Evolutionary conservation across 208 protist species (phyloP).

Genomic region (Willaertia magna): DNA sequence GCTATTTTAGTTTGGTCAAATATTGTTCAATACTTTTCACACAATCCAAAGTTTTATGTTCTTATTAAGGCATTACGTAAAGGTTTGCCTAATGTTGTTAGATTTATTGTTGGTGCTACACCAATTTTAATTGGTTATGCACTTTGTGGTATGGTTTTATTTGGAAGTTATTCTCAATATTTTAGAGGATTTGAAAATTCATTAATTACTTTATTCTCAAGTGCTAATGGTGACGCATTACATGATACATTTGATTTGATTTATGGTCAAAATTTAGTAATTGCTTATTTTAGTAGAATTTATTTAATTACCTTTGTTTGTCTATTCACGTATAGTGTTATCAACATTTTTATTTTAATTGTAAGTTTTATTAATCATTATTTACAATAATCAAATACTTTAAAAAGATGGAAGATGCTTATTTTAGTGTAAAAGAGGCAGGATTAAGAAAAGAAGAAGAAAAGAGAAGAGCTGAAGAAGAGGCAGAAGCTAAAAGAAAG

Average conservation of each 20-base stretch:
- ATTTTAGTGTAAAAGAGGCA: background rate
- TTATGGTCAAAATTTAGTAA: background rate
- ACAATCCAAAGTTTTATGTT: conserved; percentile 3
- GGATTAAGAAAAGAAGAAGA: background rate
- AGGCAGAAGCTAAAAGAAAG: background rate
- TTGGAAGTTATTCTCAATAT: background rate
- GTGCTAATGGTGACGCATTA: background rate
- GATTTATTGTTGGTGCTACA: background rate
- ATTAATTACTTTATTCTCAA: background rate
- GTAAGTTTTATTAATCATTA: too few species aligned
- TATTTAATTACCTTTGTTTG: background rate
- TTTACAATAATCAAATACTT: too few species aligned
- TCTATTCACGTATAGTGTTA: background rate
- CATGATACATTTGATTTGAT: background rate
- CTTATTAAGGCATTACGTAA: background rate
- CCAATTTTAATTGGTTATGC: conserved; percentile 9
- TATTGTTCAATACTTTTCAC: background rate
- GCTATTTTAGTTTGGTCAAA: background rate
- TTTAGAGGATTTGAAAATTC: background rate
- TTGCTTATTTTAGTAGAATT: background rate
- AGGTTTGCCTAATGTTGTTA: background rate
- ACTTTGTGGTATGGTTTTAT: conserved; percentile 1
- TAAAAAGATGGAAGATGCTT: background rate
- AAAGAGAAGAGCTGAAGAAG: background rate
- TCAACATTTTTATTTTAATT: conserved; percentile 11